These are phyloP conservation scores for Rhizopogon rudus DNA, from an alignment of 768 basidiomycete species.

Conservation along the genomic window DNA sequence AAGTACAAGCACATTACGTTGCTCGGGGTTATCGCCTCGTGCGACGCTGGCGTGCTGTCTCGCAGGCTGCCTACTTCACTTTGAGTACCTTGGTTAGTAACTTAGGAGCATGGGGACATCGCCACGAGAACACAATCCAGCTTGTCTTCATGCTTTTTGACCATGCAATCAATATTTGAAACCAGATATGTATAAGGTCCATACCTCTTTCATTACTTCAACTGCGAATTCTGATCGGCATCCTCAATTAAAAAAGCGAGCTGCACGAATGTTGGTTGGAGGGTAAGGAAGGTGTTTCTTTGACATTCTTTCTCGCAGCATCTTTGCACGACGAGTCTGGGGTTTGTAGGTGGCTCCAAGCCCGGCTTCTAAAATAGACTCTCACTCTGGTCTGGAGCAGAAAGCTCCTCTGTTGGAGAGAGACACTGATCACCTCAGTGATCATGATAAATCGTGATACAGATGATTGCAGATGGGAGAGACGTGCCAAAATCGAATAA, in stretches of 20 bases:
- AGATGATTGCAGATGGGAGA: too few relatives aligned
- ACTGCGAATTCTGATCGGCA: not conserved
- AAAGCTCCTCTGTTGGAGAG: too few relatives aligned
- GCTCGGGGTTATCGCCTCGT: too few relatives aligned
- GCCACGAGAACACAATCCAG: not conserved
- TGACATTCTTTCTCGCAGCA: not conserved
- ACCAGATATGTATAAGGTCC: not conserved
- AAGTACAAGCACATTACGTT: too few relatives aligned
- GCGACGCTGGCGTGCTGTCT: not conserved
- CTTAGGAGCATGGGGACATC: not conserved
- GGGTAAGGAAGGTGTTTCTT: not conserved
- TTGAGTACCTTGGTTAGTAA: not conserved
- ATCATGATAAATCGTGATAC: too few relatives aligned
- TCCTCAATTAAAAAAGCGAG: not conserved
- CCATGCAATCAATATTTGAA: not conserved
- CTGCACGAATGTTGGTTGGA: not conserved
- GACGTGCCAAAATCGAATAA: too few relatives aligned
- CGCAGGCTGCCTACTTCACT: not conserved
- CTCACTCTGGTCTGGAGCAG: not conserved
- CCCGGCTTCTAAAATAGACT: not conserved
- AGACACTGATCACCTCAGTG: too few relatives aligned
- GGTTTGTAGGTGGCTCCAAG: not conserved
- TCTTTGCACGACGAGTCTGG: not conserved
- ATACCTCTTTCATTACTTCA: not conserved
- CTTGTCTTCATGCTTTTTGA: not conserved